Percentiles rank a stretch among this genome's conserved stretches.
These are phyloP conservation scores for Ampelocalamus luodianensis DNA, from an alignment of 176 grass and related monocot species.

Conservation along the genomic window DNA sequence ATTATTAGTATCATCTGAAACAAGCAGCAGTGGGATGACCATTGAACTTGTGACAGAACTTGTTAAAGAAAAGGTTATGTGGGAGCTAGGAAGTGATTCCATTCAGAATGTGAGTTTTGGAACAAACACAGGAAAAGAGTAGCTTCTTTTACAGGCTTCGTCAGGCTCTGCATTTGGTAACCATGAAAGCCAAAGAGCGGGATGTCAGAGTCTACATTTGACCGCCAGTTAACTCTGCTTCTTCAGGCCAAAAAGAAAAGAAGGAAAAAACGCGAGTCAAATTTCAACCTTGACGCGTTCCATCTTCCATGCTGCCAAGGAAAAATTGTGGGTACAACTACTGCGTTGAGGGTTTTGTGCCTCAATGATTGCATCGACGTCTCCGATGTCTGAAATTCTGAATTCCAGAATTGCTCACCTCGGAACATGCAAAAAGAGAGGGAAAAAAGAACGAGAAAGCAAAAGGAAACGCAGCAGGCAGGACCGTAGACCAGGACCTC, in stretches of 20 bases:
- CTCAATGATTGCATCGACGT: constrained; percentile 7
- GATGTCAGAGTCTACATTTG: neutral
- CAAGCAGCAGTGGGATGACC: too few relatives aligned
- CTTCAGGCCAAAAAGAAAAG: too few relatives aligned
- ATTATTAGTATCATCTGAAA: too few relatives aligned
- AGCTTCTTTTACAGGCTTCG: neutral
- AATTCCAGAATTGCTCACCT: constrained; percentile 5
- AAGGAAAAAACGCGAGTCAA: neutral
- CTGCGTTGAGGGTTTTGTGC: neutral
- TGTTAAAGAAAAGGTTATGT: neutral
- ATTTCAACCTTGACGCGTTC: neutral
- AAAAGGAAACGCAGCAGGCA: neutral
- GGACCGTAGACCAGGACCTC: constrained; percentile 35
- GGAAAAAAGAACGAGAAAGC: constrained; percentile 31
- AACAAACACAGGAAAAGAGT: neutral
- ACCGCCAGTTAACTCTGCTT: neutral
- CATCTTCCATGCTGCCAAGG: neutral
- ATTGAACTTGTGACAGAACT: neutral
- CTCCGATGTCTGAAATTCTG: neutral
- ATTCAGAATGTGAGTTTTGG: neutral
- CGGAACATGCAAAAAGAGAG: constrained; percentile 13
- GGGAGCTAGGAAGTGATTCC: neutral
- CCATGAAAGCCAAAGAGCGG: neutral
- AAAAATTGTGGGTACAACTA: neutral
- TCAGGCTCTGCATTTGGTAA: neutral